phyloP scores from a whole-genome alignment of 371 early-diverging fungal species.

The Parasitella parasitica region DNA sequence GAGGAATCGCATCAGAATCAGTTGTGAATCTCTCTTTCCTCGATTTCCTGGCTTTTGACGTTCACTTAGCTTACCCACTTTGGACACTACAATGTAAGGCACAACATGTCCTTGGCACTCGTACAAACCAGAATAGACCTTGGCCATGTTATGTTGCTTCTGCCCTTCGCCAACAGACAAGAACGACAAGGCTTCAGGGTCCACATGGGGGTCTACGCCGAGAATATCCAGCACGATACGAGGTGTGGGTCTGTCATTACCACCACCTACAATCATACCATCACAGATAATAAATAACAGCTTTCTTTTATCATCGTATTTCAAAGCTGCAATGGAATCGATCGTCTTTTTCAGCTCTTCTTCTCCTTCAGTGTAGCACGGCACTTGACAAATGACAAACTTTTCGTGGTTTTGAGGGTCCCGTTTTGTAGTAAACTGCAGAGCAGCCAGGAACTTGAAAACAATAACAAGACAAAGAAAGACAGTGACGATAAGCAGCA shows the following conservation, averaged over 20 bases:
- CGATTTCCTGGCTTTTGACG: constrained; percentile 80
- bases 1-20: constrained; percentile 81
- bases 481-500: constrained; percentile 73
- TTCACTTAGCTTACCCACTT: constrained; percentile 76
- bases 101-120: constrained; percentile 80
- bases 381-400: constrained; percentile 89
- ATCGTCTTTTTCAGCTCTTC: constrained; percentile 71
- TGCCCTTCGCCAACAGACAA: constrained; percentile 83
- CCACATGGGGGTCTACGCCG: constrained; percentile 75
- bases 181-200: constrained; percentile 87
- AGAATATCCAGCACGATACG: constrained; percentile 84
- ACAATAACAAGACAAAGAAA: constrained; percentile 79
- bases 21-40: constrained; percentile 85
- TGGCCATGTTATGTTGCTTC: constrained; percentile 87
- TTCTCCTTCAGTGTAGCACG: constrained; percentile 84
- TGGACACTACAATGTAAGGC: constrained; percentile 82
- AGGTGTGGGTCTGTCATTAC: constrained; percentile 90
- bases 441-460: constrained; percentile 89
- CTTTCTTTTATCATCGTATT: constrained; percentile 72
- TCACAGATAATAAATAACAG: constrained; percentile 80
- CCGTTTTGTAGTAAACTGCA: constrained; percentile 68
- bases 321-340: constrained; percentile 66
- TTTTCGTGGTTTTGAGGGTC: constrained; percentile 86
- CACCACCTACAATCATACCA: constrained; percentile 88
- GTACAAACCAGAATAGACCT: constrained; percentile 89